Base-by-base conservation (phyloP, 2,329 filamentous ascomycete species). In the Elsinoe fawcettii region DNA sequence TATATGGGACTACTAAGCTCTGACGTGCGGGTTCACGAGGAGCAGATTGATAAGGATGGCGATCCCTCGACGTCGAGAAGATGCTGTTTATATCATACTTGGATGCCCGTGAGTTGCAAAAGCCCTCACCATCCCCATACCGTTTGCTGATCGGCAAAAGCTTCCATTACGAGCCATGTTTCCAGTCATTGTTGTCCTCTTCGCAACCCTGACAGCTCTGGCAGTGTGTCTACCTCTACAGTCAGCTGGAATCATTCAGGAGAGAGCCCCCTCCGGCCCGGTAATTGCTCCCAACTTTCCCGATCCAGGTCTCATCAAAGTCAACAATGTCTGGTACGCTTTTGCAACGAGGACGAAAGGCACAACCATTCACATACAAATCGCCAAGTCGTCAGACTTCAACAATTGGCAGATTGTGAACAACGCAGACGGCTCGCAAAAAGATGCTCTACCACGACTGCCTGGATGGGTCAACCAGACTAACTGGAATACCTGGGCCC, bases 401-500 rank as follows among this genome's bases (percentile, higher is more conserved):
- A 66, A 70, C 11, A 73, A 73, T 3, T 75, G 77, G 65, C 79
- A 74, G 66, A 67, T 76, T 5, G 71, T 77, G 20, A 71, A 77
- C 43, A 70, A 77, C 58, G 49, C 47, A 14, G 65, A 69, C 41
- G 66, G 66, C n/a, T 63, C 65, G 3, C 58, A 60, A 22, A 66
- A 73, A n/a, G 80, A 85, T 61, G 77, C 78, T 1, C 71, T 86
- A n/a, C 80, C 81, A 0, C 67, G 70, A 5, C 60, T 77, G 5
- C 75, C 75, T 1, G 63, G 70, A 5, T 86, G 83, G 83, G 78
- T 68, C 2, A 59, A 66, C n/a, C 57, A 78, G 30, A 77, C 73
- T 3, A 75, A 76, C 1, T 66, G 67, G 3, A 75, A 81, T 57
- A 79, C 78, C 23, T 86, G 82, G 81, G 83, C 83, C 0, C 83